Evolutionary conservation across 768 basidiomycete genomes (phyloP).

Genomic region (Tricholoma matsutake): DNA sequence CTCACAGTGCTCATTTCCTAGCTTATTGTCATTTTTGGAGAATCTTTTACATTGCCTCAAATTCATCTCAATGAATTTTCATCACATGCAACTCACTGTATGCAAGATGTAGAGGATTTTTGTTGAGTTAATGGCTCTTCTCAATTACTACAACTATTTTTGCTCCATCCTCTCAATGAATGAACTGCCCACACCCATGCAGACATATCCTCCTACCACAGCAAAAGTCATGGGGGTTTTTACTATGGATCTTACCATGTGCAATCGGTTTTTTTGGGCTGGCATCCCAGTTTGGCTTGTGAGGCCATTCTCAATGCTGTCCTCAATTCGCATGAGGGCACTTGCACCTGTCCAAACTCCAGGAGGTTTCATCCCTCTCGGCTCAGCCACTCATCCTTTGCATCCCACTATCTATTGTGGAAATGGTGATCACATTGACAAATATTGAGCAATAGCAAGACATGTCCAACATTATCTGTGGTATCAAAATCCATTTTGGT

Average conservation of each 20-base stretch:
- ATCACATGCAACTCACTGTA: background rate
- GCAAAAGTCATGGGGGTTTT: background rate
- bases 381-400: background rate
- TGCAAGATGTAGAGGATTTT: background rate
- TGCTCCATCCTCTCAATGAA: background rate
- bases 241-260: background rate
- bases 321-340: background rate
- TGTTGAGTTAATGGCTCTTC: background rate
- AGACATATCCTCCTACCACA: background rate
- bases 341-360: background rate
- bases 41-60: background rate
- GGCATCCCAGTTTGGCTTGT: constrained; percentile 1
- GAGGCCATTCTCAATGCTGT: background rate
- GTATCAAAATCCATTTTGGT: background rate
- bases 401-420: background rate
- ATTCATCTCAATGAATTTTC: background rate
- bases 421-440: background rate
- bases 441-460: background rate
- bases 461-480: too few species aligned
- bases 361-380: background rate
- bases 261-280: background rate
- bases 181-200: background rate
- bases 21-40: too few species aligned
- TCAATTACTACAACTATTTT: background rate
- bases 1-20: too few species aligned